Base-by-base conservation (phyloP, 306 rosid genomes). In the Rubus parviflorus region DNA sequence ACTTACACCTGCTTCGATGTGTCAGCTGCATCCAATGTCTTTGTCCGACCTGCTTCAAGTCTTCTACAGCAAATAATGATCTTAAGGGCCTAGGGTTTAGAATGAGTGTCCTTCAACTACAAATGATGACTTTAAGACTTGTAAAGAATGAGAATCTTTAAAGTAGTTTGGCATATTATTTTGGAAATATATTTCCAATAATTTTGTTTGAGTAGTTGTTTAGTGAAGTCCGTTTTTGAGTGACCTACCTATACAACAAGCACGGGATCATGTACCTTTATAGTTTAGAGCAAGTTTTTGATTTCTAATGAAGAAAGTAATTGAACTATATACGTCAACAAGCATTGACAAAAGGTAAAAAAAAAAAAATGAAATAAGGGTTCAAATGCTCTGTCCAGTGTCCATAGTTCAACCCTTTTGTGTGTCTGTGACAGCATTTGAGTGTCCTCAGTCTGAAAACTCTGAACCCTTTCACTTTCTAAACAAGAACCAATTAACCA, bases 391-490 rank as follows among this genome's bases (percentile, higher is more conserved):
- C 19, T 35, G 62, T 49, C 62, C 12, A 72, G 6, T 38, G 47
- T 72, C 64, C 64, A 37, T 52, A 16, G 74, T 23, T 23, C 22
- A n/a, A 70, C 35, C 12, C 63, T 19, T 70, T 11, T 69, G 56
- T 25, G 16, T 30, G 48, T 40, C 14, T 10, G 74, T 48, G 68
- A 62, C 67, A 16, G 46, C 38, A 37, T 38, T 8, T 13, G 47
- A 17, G 74, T 57, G 68, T 73, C 68, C 42, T 56, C 56, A 13
- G 22, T 38, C 47, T 64, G 69, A 3, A 64, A 3, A 42, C 14
- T 22, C 76, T 42, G 77, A 73, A 23, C 35, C 64, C 68, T 22
- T 53, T 61, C n/a, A 53, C 75, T 53, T 53, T 54, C 37, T 19
- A 15, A 41, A 22, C 14, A 60, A 14, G 30, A 47, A 30, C 62